Evolutionary conservation across 1,284 basidiomycete genomes (phyloP).

Genomic region (Pseudozyma thailandica): DNA sequence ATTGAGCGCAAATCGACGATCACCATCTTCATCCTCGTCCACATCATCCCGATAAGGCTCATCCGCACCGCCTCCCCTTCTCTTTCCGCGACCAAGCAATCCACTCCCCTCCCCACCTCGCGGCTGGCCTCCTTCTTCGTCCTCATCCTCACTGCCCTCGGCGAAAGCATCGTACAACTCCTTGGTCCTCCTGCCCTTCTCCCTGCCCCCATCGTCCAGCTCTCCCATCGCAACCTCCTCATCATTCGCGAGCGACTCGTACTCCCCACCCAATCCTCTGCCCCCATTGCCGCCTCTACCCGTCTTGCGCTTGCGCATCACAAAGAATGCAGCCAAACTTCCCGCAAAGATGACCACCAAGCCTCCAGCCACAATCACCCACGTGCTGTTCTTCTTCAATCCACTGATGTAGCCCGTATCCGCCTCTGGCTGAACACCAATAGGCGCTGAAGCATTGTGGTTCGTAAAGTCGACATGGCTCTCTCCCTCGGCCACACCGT

Average conservation of each 20-base stretch:
- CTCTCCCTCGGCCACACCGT: constrained; percentile 71
- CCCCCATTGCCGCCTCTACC: constrained; percentile 60
- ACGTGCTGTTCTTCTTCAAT: constrained; percentile 79
- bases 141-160: constrained; percentile 66
- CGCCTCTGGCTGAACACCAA: constrained; percentile 65
- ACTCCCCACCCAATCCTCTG: constrained; percentile 70
- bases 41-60: constrained; percentile 41
- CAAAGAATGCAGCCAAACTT: constrained; percentile 74
- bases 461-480: constrained; percentile 67
- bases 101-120: constrained; percentile 9
- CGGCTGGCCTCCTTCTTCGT: constrained; percentile 33
- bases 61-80: constrained; percentile 3
- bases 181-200: constrained; percentile 56
- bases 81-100: constrained; percentile 20
- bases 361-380: constrained; percentile 83
- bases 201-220: constrained; percentile 47
- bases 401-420: constrained; percentile 89
- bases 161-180: constrained; percentile 70
- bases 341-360: constrained; percentile 77
- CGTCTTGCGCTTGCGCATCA: constrained; percentile 74
- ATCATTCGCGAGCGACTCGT: constrained; percentile 75
- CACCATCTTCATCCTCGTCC: constrained; percentile 35
- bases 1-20: constrained; percentile 31
- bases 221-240: constrained; percentile 73
- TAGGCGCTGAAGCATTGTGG: constrained; percentile 57